Percentiles rank a stretch among this genome's conserved stretches.
Conservation (phyloP, 768 basidiomycete species). For the Podaxis rugospora region DNA sequence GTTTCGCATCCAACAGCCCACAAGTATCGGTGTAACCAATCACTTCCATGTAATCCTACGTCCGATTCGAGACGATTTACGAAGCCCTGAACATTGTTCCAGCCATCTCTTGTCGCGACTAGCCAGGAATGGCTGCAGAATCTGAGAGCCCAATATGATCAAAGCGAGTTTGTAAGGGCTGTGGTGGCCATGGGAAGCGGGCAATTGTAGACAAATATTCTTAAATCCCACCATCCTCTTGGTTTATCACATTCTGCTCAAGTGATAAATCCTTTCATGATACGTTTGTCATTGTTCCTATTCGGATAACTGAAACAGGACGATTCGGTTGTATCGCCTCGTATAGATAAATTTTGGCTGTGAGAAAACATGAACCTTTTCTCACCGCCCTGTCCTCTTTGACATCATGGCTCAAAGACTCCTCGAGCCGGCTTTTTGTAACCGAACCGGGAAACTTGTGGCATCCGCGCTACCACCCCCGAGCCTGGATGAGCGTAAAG, state of each 20-base stretch:
- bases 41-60: too few relatives aligned
- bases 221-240: background rate
- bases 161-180: background rate
- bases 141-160: background rate
- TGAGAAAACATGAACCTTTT: background rate
- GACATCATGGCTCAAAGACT: background rate
- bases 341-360: background rate
- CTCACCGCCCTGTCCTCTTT: background rate
- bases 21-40: background rate
- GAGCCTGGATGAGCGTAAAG: background rate
- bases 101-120: background rate
- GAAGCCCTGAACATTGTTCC: too few relatives aligned
- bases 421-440: conserved; percentile 4
- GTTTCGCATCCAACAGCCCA: background rate
- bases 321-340: background rate
- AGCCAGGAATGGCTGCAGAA: background rate
- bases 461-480: background rate
- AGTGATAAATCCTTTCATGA: background rate
- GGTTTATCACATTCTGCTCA: background rate
- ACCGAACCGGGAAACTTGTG: background rate
- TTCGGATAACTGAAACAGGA: background rate
- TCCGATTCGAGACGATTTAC: too few relatives aligned
- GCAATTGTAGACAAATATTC: background rate
- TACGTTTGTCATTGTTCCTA: background rate
- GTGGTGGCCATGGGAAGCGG: background rate